Evolutionary conservation across 306 rosid species (phyloP).

Genomic region (barrel medic (Medicago truncatula)): MtrunA17r5.0-ANR NC_053046.1:14406001-14406500

Average conservation of each 20-base stretch:
- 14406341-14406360: constrained; percentile 49
- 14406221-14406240: constrained; percentile 33
- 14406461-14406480: constrained; percentile 50
- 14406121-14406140: constrained; percentile 75
- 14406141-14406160: constrained; percentile 95
- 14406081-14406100: constrained; percentile 91
- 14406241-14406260: neutral
- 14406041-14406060: constrained; percentile 93
- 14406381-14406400: constrained; percentile 29
- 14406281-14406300: constrained; percentile 46
- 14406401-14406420: neutral
- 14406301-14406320: constrained; percentile 54
- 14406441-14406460: constrained; percentile 21
- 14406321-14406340: constrained; percentile 44
- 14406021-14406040: constrained; percentile 85
- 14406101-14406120: constrained; percentile 93
- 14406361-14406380: constrained; percentile 36
- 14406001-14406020: constrained; percentile 91
- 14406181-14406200: constrained; percentile 99
- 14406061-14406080: constrained; percentile 76
- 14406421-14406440: neutral
- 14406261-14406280: constrained; percentile 28
- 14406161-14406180: constrained; percentile 74
- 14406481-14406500: constrained; percentile 52
- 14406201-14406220: constrained; percentile 73